A percentile compares a stretch with the other conserved stretches of the same genome.
Evolutionary conservation across 2,329 filamentous ascomycete species (phyloP).

Genomic region (Arthrobotrys sphaeroides): DNA sequence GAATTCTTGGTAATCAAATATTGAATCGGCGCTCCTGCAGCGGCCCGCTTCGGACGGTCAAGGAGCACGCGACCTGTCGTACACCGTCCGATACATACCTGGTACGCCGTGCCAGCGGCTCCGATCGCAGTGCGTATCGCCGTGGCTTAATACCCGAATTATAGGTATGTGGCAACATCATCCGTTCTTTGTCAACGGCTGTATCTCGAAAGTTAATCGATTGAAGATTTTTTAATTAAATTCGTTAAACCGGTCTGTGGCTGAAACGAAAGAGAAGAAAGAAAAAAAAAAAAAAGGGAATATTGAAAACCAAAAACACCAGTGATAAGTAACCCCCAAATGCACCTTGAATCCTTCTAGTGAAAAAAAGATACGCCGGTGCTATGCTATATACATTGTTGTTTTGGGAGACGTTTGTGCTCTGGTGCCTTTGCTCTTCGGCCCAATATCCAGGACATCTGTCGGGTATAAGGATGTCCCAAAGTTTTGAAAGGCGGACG

Average conservation of each 20-base stretch:
- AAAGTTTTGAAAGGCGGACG: constrained; percentile 2
- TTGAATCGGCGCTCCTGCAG: no score
- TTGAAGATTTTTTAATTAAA: neutral
- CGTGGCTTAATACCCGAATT: neutral
- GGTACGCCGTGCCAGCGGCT: no score
- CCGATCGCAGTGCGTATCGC: neutral
- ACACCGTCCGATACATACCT: no score
- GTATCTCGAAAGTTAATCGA: constrained; percentile 4
- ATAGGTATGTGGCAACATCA: neutral
- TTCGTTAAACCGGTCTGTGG: no score
- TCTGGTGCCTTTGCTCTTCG: constrained; percentile 12
- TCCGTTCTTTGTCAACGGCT: neutral
- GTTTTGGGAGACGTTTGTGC: neutral
- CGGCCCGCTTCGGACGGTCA: neutral
- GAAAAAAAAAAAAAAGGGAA: neutral
- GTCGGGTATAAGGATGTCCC: constrained; percentile 8
- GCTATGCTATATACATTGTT: constrained; percentile 17
- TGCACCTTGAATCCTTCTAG: constrained; percentile 18
- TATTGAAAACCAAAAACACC: constrained; percentile 13
- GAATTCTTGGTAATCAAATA: no score
- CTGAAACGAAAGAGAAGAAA: no score
- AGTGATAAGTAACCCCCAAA: constrained; percentile 11
- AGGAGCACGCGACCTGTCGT: neutral
- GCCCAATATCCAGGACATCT: constrained; percentile 6
- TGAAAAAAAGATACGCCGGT: constrained; percentile 10